Percentiles rank a stretch among this genome's conserved stretches.
Evolutionary conservation across 225 moss, liverwort and hornwort genomes (phyloP).

Genomic region (Marchantia polymorpha): DNA sequence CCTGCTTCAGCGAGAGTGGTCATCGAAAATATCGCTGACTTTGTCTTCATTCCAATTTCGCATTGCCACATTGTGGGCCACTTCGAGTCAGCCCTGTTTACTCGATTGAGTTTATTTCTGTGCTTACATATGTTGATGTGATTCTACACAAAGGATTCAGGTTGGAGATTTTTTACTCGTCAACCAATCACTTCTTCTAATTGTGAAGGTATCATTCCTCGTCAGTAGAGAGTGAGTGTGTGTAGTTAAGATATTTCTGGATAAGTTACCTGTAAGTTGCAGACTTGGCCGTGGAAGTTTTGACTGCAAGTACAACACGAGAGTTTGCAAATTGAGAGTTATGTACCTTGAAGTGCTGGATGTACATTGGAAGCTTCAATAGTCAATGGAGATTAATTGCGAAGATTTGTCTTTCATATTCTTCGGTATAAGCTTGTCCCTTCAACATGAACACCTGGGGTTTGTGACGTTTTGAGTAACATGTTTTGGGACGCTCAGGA

Average conservation of each 20-base stretch:
- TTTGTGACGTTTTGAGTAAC: background rate
- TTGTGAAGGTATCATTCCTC: conserved; percentile 29
- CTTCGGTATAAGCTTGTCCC: background rate
- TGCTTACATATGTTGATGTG: background rate
- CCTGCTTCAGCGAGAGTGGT: too few relatives aligned
- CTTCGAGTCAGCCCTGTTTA: too few relatives aligned
- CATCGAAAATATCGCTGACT: too few relatives aligned
- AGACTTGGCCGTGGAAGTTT: background rate
- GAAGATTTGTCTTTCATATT: background rate
- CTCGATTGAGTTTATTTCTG: too few relatives aligned
- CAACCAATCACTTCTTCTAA: conserved; percentile 40
- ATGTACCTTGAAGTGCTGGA: background rate
- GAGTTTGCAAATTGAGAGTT: background rate
- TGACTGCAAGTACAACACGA: background rate
- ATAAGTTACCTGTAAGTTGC: background rate
- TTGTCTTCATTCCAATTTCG: too few relatives aligned
- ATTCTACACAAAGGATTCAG: conserved; percentile 26
- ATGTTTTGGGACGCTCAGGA: conserved; percentile 39
- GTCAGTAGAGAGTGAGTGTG: too few relatives aligned
- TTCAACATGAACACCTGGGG: background rate
- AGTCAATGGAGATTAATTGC: background rate
- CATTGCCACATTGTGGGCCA: too few relatives aligned
- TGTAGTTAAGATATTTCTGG: too few relatives aligned
- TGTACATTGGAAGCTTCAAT: background rate
- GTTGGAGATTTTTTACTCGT: conserved; percentile 37